Base-by-base conservation (phyloP, 192 early-diverging fungal genomes). In the Bifiguratus adelaidae region DNA sequence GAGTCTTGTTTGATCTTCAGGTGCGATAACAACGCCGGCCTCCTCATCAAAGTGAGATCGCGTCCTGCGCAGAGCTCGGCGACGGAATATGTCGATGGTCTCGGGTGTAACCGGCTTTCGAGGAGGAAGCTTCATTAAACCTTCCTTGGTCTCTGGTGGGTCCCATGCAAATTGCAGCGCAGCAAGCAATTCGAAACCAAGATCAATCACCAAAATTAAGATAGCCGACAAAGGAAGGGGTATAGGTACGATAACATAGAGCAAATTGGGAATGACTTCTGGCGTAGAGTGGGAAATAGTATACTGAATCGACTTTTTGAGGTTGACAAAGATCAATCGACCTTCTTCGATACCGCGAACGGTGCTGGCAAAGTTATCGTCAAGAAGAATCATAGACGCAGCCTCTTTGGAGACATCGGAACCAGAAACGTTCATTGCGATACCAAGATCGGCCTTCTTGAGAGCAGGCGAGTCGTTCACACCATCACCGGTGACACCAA, bases 361-460 rank as follows among this genome's bases (percentile, higher is more conserved):
- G 33, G 86, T 87, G 7, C 88, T 89, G 11, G 95, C 90, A 83
- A 98, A 98, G 77, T 98, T 96, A 65, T 98, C 91, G 63, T 98
- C 92, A 29, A 98, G 61, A 41, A 98, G 68, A 56, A 98, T 92
- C 95, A 98, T 98, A 38, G 90, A 73, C 18, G 95, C 95, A 5
- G 88, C 88, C 50, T 93, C 91, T 63, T 98, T 98, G 26, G 89
- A 89, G 20, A 96, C 92, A 61, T 98, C 95, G 2, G 87, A 89
- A 30, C 92, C 95, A 34, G 85, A 86, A 26, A 82, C 60, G 70
- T 95, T 93, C 95, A 98, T 98, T 18, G 95, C 83, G 62, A 98
- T 96, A 46, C 95, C 95, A 44, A 98, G 60, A 65, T 98, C 91
- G 1, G 92, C 92, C 70, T 93, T 93, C 63, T 95, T 95, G 24